A percentile compares a stretch with the other conserved stretches of the same genome.
phyloP scores from a whole-genome alignment of 176 grass and related monocot genomes.

The Cymbopogon citratus region DNA sequence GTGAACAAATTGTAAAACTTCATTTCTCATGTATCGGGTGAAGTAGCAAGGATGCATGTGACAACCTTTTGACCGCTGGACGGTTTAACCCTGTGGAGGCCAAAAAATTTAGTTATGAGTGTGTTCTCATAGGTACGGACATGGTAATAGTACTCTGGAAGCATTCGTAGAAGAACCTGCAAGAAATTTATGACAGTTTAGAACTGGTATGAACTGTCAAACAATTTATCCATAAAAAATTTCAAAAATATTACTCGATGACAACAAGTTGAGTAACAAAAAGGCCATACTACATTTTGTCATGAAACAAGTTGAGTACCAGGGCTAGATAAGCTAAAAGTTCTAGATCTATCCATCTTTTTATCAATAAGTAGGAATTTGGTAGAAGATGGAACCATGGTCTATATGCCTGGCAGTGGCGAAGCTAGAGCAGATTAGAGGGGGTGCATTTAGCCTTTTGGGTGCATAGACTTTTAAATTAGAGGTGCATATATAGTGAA shows the following conservation, averaged over 20 bases:
- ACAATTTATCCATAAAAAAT: background rate
- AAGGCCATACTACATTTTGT: background rate
- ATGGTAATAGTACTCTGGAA: constrained; percentile 87
- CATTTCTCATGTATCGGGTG: background rate
- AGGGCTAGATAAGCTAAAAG: background rate
- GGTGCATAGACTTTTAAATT: too few relatives aligned
- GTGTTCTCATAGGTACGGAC: constrained; percentile 93
- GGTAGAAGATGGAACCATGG: background rate
- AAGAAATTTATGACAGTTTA: constrained; percentile 9
- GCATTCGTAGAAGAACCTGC: constrained; percentile 91
- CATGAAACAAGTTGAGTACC: background rate
- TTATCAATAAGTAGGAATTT: background rate
- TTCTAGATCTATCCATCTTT: background rate
- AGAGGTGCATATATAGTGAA: too few relatives aligned
- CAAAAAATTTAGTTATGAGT: constrained; percentile 99
- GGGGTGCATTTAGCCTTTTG: too few relatives aligned
- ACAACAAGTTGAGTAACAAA: background rate
- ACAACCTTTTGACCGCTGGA: constrained; percentile 89
- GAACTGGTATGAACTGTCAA: background rate
- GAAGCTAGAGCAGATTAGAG: too few relatives aligned
- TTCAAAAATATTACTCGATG: background rate
- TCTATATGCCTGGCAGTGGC: too few relatives aligned
- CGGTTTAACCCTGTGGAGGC: constrained; percentile 94
- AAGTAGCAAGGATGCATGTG: background rate
- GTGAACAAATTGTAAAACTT: background rate